Percentiles rank a stretch among this genome's conserved stretches.
phyloP scores from a whole-genome alignment of 139 green algal genomes.

The Ettlia oleoabundans region DNA sequence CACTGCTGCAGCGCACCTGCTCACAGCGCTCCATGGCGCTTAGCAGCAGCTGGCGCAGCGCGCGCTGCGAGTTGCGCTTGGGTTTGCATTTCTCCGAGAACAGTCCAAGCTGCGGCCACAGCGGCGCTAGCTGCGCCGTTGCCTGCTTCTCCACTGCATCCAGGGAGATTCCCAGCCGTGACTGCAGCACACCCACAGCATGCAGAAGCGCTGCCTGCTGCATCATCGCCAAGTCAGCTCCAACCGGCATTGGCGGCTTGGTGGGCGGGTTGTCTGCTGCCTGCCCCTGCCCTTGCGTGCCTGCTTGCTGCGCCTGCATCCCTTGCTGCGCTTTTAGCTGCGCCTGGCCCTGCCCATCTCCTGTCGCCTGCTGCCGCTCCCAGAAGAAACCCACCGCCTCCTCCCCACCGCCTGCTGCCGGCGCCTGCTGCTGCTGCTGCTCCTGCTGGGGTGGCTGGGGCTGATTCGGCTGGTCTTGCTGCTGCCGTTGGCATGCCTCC shows the following conservation, averaged over 20 bases:
- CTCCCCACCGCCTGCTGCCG: background rate
- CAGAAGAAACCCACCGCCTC: background rate
- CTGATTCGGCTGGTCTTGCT: background rate
- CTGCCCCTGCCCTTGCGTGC: background rate
- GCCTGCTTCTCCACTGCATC: background rate
- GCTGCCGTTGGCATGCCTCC: background rate
- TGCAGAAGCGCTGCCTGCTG: constrained; percentile 18
- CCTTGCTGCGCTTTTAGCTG: no score
- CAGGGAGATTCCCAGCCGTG: background rate
- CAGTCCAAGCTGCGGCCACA: background rate
- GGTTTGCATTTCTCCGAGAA: background rate
- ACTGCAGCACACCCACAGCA: background rate
- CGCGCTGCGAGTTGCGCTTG: background rate
- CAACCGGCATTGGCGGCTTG: background rate
- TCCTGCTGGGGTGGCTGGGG: background rate
- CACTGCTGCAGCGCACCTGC: background rate
- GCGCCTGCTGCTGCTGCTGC: background rate
- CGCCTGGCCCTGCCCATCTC: no score
- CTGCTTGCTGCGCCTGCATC: no score
- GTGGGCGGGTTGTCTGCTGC: background rate
- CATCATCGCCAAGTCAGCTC: background rate
- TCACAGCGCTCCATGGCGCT: background rate
- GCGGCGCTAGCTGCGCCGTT: background rate
- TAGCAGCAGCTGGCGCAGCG: background rate
- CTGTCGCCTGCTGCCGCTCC: no score